Base-by-base conservation (phyloP, 805 yeast species). In the Allodekkera sacchari region DNA sequence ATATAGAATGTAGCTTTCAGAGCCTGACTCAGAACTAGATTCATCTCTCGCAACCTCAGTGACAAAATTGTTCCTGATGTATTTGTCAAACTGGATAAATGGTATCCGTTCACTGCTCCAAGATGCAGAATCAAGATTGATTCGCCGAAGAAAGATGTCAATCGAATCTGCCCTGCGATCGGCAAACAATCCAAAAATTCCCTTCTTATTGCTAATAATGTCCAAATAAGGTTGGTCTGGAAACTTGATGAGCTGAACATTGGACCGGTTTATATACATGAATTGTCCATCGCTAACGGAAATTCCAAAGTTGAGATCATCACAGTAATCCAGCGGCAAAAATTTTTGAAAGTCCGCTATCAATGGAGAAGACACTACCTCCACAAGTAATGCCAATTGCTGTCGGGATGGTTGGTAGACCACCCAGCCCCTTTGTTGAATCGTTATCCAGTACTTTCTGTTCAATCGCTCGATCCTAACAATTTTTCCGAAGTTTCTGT, bases 381-480 rank as follows among this genome's bases (percentile, higher is more conserved):
- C 42, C 3, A 32, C 33, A 6, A 48, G 24, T 7, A 13, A 10
- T n/a, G 15, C 19, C 17, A 31, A 29, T 5, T 31, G 35, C 2
- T 27, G 28, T 16, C 28, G 18, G 9, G 7, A 25, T 11, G 35
- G 27, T 16, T 50, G 38, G 36, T 52, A 53, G 3, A 52, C 34
- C 3, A 41, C 33, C 57, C 57, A 54, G 10, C 59, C 59, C n/a
- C 19, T 18, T 21, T 52, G 54, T 25, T 54, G 59, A 9, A 45
- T 22, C 1, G 51, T 33, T 1, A 45, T 31, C 49, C 54, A 51
- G 14, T 37, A 35, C 12, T 36, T 30, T 3, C 17, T 13, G 8
- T 35, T 31, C 2, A 46, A 25, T 6, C 21, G 12, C 18, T 30
- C 22, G 2, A 51, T 36, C 16, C 42, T 41, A 3, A 34, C 18